Evolutionary conservation across 257 asterid genomes (phyloP).

Genomic region (Solanum tarapatanum): DNA sequence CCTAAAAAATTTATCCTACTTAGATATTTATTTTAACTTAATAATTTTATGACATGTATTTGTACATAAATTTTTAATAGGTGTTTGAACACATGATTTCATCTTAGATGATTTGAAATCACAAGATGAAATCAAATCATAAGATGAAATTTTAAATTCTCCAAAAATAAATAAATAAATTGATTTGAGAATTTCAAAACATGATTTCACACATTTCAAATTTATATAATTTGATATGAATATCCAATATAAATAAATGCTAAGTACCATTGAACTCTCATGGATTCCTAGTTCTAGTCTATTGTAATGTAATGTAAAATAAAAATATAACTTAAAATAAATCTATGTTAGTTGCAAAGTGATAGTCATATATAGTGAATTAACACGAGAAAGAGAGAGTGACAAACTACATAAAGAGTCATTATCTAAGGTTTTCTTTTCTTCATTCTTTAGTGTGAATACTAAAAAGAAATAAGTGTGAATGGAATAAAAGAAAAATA

Average conservation of each 20-base stretch:
- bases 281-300: neutral
- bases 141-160: too few relatives aligned
- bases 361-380: neutral
- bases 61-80: neutral
- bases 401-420: neutral
- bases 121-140: too few relatives aligned
- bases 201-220: too few relatives aligned
- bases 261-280: neutral
- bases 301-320: neutral
- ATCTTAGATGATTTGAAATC: too few relatives aligned
- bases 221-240: too few relatives aligned
- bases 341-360: neutral
- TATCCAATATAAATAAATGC: neutral
- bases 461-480: neutral
- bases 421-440: too few relatives aligned
- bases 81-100: too few relatives aligned
- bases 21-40: too few relatives aligned
- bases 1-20: too few relatives aligned
- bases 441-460: neutral
- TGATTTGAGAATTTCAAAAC: too few relatives aligned
- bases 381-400: neutral
- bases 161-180: too few relatives aligned
- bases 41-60: neutral
- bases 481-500: too few relatives aligned
- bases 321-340: neutral